These are phyloP conservation scores for Aspergillus sp. DNA, from an alignment of 2,329 filamentous ascomycete genomes.

Conservation along the genomic window DNA sequence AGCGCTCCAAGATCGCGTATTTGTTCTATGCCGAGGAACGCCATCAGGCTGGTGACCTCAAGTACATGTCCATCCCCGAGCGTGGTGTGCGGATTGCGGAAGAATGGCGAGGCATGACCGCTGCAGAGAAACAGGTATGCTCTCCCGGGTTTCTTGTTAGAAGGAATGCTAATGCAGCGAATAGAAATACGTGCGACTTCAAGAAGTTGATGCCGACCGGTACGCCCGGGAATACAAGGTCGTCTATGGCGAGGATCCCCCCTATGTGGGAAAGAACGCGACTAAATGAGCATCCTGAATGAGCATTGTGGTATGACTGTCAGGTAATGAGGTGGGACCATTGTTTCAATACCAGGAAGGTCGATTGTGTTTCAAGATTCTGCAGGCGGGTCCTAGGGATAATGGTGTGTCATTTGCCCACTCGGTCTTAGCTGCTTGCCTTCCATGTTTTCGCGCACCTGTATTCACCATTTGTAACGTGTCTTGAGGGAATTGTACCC, in stretches of 20 bases:
- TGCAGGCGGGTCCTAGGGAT: background rate
- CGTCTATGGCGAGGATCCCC: constrained; percentile 37
- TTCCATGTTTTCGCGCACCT: background rate
- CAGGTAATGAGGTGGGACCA: background rate
- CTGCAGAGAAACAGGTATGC: constrained; percentile 41
- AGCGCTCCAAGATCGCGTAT: constrained; percentile 43
- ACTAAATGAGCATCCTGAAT: background rate
- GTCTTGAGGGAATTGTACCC: background rate
- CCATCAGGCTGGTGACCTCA: constrained; percentile 52
- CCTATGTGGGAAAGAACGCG: background rate
- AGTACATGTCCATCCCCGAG: constrained; percentile 47
- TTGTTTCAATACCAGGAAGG: background rate
- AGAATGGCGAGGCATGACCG: constrained; percentile 32
- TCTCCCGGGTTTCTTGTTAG: background rate
- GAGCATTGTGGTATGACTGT: constrained; percentile 1
- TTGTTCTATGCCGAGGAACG: constrained; percentile 51
- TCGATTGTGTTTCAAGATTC: background rate
- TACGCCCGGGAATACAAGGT: constrained; percentile 39
- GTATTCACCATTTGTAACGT: background rate
- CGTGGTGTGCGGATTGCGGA: constrained; percentile 13
- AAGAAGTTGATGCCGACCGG: constrained; percentile 31
- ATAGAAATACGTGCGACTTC: constrained; percentile 33
- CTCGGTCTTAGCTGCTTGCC: background rate
- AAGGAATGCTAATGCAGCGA: background rate
- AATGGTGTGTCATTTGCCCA: background rate